Conservation (phyloP, 768 basidiomycete genomes). For the Amanita brunnescens region DNA sequence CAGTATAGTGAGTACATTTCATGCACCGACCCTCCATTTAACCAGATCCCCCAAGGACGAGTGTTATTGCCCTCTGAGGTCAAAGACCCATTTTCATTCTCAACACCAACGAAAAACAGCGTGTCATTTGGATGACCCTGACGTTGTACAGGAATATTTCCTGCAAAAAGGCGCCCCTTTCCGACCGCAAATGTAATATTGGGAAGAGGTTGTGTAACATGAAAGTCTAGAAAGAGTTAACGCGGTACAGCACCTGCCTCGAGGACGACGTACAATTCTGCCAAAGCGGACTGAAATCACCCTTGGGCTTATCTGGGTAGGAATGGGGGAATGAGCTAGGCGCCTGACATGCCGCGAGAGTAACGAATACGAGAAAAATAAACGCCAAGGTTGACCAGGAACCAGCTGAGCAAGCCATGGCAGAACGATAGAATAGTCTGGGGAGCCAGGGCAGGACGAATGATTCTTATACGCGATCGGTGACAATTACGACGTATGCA, state of each 20-base stretch:
- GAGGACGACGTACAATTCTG: conserved; percentile 38
- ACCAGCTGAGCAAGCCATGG: conserved; percentile 14
- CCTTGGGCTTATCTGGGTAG: conserved; percentile 37
- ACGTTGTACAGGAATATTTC: conserved; percentile 55
- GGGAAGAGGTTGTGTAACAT: conserved; percentile 46
- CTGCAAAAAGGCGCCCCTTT: conserved; percentile 44
- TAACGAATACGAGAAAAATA: conserved; percentile 14
- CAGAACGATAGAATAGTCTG: background rate
- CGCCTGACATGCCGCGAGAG: conserved; percentile 18
- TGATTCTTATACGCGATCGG: background rate
- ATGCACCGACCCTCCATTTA: conserved; percentile 55
- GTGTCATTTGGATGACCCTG: conserved; percentile 55
- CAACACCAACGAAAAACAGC: conserved; percentile 58
- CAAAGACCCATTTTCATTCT: conserved; percentile 47
- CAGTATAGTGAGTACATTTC: background rate
- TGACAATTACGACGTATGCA: conserved; percentile 1
- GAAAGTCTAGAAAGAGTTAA: conserved; percentile 37
- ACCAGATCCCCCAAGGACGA: conserved; percentile 66
- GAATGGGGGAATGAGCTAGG: conserved; percentile 39
- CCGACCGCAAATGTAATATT: conserved; percentile 46
- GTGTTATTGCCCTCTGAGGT: conserved; percentile 28
- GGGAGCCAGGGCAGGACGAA: background rate
- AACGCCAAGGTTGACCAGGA: conserved; percentile 9
- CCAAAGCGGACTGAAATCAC: conserved; percentile 49
- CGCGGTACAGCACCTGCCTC: background rate